A percentile compares a stretch with the other conserved stretches of the same genome.
These are phyloP conservation scores for Cardamine resedifolia DNA, from an alignment of 345 rosid species.

Conservation along the genomic window DNA sequence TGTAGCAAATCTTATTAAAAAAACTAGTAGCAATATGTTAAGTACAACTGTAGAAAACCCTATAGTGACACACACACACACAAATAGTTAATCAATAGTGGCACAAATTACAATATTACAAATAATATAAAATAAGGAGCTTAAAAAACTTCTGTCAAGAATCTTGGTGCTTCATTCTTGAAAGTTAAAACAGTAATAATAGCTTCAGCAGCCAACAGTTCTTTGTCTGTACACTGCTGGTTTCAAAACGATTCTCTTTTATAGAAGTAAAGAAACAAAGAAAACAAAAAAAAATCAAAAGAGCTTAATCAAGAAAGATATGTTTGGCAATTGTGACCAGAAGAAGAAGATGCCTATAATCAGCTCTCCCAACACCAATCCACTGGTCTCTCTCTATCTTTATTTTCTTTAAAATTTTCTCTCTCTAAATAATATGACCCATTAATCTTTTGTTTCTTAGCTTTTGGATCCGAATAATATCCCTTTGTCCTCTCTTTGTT, in stretches of 20 bases:
- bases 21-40: slow-evolving; percentile 11
- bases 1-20: slow-evolving; percentile 19
- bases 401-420: not conserved
- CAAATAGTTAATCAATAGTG: slow-evolving; percentile 31
- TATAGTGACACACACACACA: slow-evolving; percentile 13
- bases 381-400: slow-evolving; percentile 54
- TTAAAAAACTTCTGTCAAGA: slow-evolving; percentile 32
- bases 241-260: slow-evolving; percentile 56
- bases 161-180: slow-evolving; percentile 37
- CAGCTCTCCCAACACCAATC: slow-evolving; percentile 61
- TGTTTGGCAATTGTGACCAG: slow-evolving; percentile 51
- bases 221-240: slow-evolving; percentile 69
- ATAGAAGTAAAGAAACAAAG: slow-evolving; percentile 29
- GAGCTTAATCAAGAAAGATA: slow-evolving; percentile 43
- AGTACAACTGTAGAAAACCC: slow-evolving; percentile 25
- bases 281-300: slow-evolving; percentile 13
- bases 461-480: slow-evolving; percentile 54
- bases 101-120: slow-evolving; percentile 29
- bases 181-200: slow-evolving; percentile 39
- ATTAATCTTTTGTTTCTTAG: slow-evolving; percentile 49
- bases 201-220: slow-evolving; percentile 65
- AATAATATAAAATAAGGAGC: slow-evolving; percentile 15
- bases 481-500: slow-evolving; percentile 36
- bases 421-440: slow-evolving; percentile 59
- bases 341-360: slow-evolving; percentile 57